These are phyloP conservation scores for Conoideocrella luteorostrata DNA, from an alignment of 2,329 filamentous ascomycete species.

Conservation along the genomic window DNA sequence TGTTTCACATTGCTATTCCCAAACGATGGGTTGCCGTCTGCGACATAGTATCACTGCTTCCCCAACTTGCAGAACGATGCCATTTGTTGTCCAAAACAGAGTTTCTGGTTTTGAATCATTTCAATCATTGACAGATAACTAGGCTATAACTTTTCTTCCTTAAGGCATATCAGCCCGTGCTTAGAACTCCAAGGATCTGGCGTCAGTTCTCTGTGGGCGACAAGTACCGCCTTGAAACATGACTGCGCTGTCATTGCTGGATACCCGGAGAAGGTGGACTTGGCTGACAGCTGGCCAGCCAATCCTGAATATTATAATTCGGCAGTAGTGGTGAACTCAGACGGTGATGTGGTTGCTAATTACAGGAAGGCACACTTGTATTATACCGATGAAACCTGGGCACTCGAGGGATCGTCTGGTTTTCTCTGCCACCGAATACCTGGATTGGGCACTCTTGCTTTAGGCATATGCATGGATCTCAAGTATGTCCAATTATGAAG, in stretches of 20 bases:
- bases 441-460: slow-evolving; percentile 43
- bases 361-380: slow-evolving; percentile 57
- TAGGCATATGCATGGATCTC: slow-evolving; percentile 60
- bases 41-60: not conserved
- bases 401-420: slow-evolving; percentile 44
- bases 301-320: slow-evolving; percentile 50
- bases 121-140: not conserved
- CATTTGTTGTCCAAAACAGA: too few relatives aligned
- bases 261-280: slow-evolving; percentile 64
- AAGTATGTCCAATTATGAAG: slow-evolving; percentile 38
- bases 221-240: slow-evolving; percentile 57
- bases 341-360: slow-evolving; percentile 55
- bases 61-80: too few relatives aligned
- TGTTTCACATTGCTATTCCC: not conserved
- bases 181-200: slow-evolving; percentile 62
- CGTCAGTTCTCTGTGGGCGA: slow-evolving; percentile 65
- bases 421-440: slow-evolving; percentile 42
- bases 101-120: too few relatives aligned
- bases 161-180: slow-evolving; percentile 60
- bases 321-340: slow-evolving; percentile 44
- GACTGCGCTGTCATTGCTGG: slow-evolving; percentile 64
- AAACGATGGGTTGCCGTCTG: not conserved
- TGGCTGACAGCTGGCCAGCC: slow-evolving; percentile 41
- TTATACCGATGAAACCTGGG: slow-evolving; percentile 56
- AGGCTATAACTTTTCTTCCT: slow-evolving; percentile 73